Conservation (phyloP, 495 filamentous ascomycete species). For the Cercophora samala region DNA sequence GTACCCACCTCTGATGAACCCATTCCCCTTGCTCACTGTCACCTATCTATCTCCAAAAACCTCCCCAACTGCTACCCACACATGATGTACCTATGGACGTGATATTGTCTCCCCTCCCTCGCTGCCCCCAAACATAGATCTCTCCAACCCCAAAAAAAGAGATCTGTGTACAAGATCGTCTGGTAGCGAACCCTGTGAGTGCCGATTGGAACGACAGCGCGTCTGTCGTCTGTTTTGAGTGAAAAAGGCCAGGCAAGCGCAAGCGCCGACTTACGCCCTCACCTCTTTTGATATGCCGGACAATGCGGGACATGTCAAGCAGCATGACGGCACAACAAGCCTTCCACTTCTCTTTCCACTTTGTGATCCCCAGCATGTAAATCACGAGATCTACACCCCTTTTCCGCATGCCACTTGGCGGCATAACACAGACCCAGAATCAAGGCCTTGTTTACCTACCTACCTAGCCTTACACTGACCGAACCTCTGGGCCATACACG, state of each 20-base stretch:
- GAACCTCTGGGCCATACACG: not conserved
- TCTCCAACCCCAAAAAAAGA: not conserved
- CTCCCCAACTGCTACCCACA: constrained; percentile 1
- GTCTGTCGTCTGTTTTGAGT: not conserved
- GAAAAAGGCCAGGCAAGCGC: not conserved
- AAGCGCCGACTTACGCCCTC: not conserved
- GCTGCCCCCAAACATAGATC: not conserved
- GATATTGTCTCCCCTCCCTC: constrained; percentile 3
- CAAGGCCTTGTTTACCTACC: not conserved
- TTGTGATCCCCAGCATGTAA: not conserved
- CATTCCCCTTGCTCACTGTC: not conserved
- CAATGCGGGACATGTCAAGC: not conserved
- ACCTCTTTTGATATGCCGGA: not conserved
- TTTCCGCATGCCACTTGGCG: not conserved
- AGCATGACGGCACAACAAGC: not conserved
- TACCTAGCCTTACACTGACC: not conserved
- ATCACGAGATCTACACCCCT: not conserved
- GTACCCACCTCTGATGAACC: not conserved
- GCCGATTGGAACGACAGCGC: not conserved
- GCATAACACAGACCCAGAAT: not conserved
- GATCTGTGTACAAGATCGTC: not conserved
- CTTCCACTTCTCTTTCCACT: not conserved
- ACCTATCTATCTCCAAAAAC: not conserved
- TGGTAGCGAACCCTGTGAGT: not conserved
- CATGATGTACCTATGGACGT: not conserved